Conservation (phyloP, 106 monocot genomes). For the Posidonia australis region DNA sequence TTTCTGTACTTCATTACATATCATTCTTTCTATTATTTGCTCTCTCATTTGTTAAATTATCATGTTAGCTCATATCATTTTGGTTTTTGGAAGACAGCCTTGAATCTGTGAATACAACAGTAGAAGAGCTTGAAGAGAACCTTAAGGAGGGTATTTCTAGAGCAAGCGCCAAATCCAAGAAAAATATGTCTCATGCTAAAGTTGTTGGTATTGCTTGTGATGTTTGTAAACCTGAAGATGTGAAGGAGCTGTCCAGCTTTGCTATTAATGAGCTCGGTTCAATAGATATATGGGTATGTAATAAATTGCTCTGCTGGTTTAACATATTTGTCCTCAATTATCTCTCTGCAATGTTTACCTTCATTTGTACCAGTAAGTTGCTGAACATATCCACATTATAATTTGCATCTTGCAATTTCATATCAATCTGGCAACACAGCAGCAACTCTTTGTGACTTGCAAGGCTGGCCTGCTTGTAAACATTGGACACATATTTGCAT, state of each 20-base stretch:
- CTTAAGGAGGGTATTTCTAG: conserved; percentile 49
- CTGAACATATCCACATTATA: too few species aligned
- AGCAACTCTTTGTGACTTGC: too few species aligned
- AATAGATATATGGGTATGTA: conserved; percentile 88
- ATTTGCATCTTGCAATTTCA: too few species aligned
- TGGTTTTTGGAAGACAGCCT: conserved; percentile 54
- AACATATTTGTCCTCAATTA: too few species aligned
- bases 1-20: neutral
- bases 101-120: conserved; percentile 60
- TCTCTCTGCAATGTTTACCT: too few species aligned
- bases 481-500: too few species aligned
- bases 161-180: conserved; percentile 32
- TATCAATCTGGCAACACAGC: too few species aligned
- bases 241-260: conserved; percentile 61
- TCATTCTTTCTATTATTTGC: neutral
- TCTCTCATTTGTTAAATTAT: neutral
- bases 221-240: conserved; percentile 88
- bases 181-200: conserved; percentile 56
- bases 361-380: too few species aligned
- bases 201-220: conserved; percentile 91
- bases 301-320: neutral
- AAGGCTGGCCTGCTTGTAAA: too few species aligned
- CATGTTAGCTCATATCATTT: conserved; percentile 2
- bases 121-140: conserved; percentile 72
- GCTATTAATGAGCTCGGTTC: conserved; percentile 69